Percentiles rank a stretch among this genome's conserved stretches.
These are phyloP conservation scores for Daldinia sp. DNA, from an alignment of 2,329 filamentous ascomycete genomes.

Conservation along the genomic window DNA sequence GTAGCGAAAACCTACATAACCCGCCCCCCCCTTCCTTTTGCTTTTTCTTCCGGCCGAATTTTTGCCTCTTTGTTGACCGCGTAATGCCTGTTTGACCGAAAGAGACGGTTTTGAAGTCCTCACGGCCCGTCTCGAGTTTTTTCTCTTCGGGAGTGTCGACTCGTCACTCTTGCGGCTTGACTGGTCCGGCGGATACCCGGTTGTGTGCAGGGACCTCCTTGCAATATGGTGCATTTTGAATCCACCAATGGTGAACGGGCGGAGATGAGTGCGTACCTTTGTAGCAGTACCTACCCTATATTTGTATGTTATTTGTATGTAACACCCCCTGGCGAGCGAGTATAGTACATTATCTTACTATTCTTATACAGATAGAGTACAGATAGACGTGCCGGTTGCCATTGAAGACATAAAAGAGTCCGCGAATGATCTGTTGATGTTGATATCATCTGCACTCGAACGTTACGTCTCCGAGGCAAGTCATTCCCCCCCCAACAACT, in stretches of 20 bases:
- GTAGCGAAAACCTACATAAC: constrained; percentile 16
- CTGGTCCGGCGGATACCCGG: constrained; percentile 40
- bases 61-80: constrained; percentile 27
- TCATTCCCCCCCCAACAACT: constrained; percentile 31
- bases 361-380: constrained; percentile 12
- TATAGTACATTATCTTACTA: constrained; percentile 15
- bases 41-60: constrained; percentile 7
- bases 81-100: constrained; percentile 36
- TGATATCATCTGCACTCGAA: constrained; percentile 39
- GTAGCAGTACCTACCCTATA: constrained; percentile 13
- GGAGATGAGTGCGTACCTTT: constrained; percentile 5
- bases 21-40: not conserved
- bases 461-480: constrained; percentile 37
- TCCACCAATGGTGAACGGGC: constrained; percentile 32
- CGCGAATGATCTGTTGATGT: constrained; percentile 31
- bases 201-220: constrained; percentile 39
- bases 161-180: constrained; percentile 44
- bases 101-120: constrained; percentile 40
- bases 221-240: constrained; percentile 23
- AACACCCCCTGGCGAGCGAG: constrained; percentile 12
- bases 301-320: constrained; percentile 15
- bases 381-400: constrained; percentile 4
- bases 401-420: constrained; percentile 21
- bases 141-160: constrained; percentile 28
- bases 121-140: constrained; percentile 34